A percentile compares a stretch with the other conserved stretches of the same genome.
These are phyloP conservation scores for Candolleomyces eurysporus DNA, from an alignment of 768 basidiomycete genomes.

Conservation along the genomic window DNA sequence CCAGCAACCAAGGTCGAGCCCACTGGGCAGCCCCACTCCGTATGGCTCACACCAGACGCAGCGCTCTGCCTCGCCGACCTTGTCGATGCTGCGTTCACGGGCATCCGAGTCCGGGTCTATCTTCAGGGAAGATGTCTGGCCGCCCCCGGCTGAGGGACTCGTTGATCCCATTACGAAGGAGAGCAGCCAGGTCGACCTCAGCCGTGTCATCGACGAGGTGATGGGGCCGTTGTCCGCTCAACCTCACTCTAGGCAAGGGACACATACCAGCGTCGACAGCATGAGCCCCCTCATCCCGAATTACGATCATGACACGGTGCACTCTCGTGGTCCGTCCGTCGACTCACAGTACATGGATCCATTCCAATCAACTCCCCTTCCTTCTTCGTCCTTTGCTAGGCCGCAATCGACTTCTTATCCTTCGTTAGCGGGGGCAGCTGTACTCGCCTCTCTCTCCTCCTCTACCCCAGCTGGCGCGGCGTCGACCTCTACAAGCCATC, in stretches of 20 bases:
- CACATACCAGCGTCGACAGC: neutral
- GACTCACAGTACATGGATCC: slow-evolving; percentile 5
- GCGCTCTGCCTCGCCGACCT: slow-evolving; percentile 24
- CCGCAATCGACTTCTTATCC: no score
- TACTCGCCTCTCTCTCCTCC: no score
- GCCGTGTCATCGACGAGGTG: slow-evolving; percentile 45
- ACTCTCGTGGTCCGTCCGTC: neutral
- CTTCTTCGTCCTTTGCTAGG: no score
- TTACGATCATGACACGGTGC: neutral
- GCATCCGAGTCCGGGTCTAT: slow-evolving; percentile 44
- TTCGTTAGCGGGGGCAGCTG: no score
- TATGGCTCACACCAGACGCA: neutral
- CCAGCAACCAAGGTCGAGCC: neutral
- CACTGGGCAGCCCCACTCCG: neutral
- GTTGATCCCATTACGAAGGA: slow-evolving; percentile 37
- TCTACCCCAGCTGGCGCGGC: no score
- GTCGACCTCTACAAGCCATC: no score
- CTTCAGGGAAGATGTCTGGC: slow-evolving; percentile 48
- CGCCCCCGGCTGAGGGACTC: slow-evolving; percentile 35
- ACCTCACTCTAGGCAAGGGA: neutral
- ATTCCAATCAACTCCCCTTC: neutral
- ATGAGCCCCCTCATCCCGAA: neutral
- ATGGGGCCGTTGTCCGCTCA: slow-evolving; percentile 37
- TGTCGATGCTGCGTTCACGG: slow-evolving; percentile 36
- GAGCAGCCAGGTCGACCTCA: slow-evolving; percentile 33